Percentiles rank a stretch among this genome's conserved stretches.
These are phyloP conservation scores for Sarocladium strictum DNA, from an alignment of 2,329 filamentous ascomycete species.

Conservation along the genomic window DNA sequence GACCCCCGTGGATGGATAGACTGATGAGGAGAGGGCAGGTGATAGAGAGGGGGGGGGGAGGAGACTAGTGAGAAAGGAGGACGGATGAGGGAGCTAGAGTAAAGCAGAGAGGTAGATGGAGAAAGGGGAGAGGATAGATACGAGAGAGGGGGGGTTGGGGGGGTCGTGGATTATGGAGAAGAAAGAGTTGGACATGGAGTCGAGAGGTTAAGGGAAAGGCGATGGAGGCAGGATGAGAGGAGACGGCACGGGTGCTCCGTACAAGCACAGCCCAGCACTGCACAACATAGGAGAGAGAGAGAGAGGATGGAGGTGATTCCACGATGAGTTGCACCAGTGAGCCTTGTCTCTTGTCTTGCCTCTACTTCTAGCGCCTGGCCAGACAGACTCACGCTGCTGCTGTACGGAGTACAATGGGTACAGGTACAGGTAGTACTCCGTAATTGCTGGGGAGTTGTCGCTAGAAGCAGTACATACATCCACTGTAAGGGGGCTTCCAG, in stretches of 20 bases:
- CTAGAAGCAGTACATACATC: too few relatives aligned
- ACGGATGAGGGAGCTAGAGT: not conserved
- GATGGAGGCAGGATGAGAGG: not conserved
- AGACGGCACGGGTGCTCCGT: not conserved
- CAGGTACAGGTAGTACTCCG: too few relatives aligned
- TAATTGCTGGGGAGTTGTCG: too few relatives aligned
- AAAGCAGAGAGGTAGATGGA: not conserved
- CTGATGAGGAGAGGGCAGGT: not conserved
- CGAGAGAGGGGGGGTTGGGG: not conserved
- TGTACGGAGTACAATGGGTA: too few relatives aligned
- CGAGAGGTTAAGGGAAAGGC: not conserved
- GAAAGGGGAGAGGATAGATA: not conserved
- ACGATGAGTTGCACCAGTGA: not conserved
- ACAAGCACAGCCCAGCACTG: not conserved
- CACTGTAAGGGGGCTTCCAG: too few relatives aligned
- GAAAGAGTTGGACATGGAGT: not conserved
- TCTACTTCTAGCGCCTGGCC: too few relatives aligned
- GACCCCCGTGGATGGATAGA: not conserved
- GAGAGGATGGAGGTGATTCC: not conserved
- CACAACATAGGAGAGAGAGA: not conserved
- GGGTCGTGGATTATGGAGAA: not conserved
- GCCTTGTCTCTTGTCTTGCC: not conserved
- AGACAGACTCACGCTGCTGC: too few relatives aligned
- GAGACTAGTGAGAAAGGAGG: not conserved
- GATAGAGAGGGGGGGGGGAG: not conserved